Evolutionary conservation across 768 basidiomycete species (phyloP), one percentile per base, ranked within the genome.

Genomic region (Symmetrospora coprosmae): DNA sequence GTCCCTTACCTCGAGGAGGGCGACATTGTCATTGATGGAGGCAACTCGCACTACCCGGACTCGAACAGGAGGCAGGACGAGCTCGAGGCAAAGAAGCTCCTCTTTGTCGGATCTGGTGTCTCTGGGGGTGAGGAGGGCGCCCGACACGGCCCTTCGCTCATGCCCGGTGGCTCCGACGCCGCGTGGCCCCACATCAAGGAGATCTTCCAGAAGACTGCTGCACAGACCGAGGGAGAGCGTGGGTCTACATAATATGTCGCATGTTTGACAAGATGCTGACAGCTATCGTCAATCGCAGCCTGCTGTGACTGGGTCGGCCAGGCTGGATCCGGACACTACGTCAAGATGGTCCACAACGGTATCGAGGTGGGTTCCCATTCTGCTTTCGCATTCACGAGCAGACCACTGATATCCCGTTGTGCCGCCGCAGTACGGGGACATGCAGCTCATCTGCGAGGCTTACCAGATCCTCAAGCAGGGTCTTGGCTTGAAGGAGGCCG

Each of bases 221-320:
- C 94, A 61, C 89, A 97, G 73, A 87, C 85, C 64, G 78, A 87
- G 55, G 89, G 89, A 64, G 87, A 70, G 67, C 55, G 61, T 62
- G 61, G 37, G 61, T 27, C 7, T 4, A n/a, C n/a, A n/a, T n/a
- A n/a, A n/a, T n/a, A n/a, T n/a, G n/a, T n/a, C n/a, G n/a, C n/a
- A n/a, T n/a, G n/a, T n/a, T n/a, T n/a, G n/a, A n/a, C n/a, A n/a
- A n/a, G n/a, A n/a, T n/a, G n/a, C n/a, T n/a, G n/a, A n/a, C n/a
- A n/a, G 2, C 9, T 30, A 31, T 34, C 23, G 13, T 13, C 33
- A 34, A n/a, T 9, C 28, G 5, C 37, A 58, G 94, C 94, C 31
- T 99, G 94, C 79, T 96, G 92, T 73, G 94, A 99, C 77, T 99
- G 94, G 94, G 92, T 99, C 68, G 94, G 94, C 45, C 86, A 91